Conservation (phyloP, 768 basidiomycete genomes). For the Trametes punicea region DNA sequence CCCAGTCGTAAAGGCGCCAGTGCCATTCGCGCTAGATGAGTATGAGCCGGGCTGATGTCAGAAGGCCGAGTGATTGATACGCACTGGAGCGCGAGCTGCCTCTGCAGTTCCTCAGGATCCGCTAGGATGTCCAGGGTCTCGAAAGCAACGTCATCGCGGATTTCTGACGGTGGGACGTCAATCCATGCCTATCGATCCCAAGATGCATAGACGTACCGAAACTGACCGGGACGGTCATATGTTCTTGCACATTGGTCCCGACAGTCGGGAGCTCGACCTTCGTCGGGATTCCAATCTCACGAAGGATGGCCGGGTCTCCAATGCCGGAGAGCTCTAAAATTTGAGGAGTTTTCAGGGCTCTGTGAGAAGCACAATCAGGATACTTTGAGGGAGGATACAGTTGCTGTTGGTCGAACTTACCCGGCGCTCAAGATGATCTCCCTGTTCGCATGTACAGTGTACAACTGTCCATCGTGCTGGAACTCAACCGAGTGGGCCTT, state of each 20-base stretch:
- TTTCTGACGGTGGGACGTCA: conserved; percentile 28
- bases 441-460: conserved; percentile 34
- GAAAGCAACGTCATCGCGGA: conserved; percentile 26
- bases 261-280: conserved; percentile 44
- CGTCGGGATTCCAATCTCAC: conserved; percentile 33
- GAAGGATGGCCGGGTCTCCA: conserved; percentile 35
- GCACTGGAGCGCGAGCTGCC: conserved; percentile 34
- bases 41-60: not conserved
- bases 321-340: conserved; percentile 50
- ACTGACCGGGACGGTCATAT: conserved; percentile 25
- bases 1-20: conserved; percentile 29
- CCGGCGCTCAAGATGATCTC: conserved; percentile 44
- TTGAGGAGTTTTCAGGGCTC: conserved; percentile 44
- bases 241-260: conserved; percentile 48
- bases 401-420: conserved; percentile 17
- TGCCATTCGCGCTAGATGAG: conserved; percentile 18
- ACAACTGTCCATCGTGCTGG: conserved; percentile 23
- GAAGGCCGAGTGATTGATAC: conserved; percentile 2
- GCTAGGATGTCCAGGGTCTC: conserved; percentile 30
- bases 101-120: conserved; percentile 25
- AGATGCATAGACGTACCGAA: conserved; percentile 25
- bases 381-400: not conserved
- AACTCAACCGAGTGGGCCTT: conserved; percentile 39
- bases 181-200: too few relatives aligned
- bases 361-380: conserved; percentile 20